Conservation (phyloP, 495 filamentous ascomycete genomes). For the Collariella sp. region DNA sequence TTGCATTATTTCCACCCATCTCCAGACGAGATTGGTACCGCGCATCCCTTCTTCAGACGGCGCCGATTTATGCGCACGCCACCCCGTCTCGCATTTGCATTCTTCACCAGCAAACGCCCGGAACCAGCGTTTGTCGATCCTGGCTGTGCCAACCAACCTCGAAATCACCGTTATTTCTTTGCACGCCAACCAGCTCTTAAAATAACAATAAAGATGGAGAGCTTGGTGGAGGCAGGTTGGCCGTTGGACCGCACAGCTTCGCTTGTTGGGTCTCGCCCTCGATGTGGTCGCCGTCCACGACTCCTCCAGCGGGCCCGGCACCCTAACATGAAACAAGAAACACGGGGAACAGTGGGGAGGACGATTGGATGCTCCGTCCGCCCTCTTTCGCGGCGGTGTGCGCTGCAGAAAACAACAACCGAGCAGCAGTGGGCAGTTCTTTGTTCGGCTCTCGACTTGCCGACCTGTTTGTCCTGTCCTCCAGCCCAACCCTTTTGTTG, state of each 20-base stretch:
- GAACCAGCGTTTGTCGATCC: too few relatives aligned
- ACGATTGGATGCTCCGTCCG: neutral
- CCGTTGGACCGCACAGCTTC: neutral
- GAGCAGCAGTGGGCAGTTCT: too few relatives aligned
- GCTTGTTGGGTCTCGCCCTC: neutral
- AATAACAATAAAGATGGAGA: too few relatives aligned
- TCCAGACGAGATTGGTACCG: neutral
- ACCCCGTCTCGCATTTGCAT: neutral
- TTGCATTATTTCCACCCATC: neutral
- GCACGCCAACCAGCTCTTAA: too few relatives aligned
- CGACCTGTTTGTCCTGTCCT: too few relatives aligned
- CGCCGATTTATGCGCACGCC: neutral
- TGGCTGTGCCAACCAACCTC: too few relatives aligned
- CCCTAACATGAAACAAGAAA: constrained; percentile 17
- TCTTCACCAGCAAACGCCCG: too few relatives aligned
- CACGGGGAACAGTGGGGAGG: neutral
- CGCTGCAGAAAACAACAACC: too few relatives aligned
- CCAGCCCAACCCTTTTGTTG: too few relatives aligned
- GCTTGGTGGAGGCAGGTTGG: neutral
- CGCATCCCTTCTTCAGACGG: neutral
- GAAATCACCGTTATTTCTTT: neutral
- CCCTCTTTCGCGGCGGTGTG: neutral
- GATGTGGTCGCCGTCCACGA: neutral
- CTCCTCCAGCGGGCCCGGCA: neutral
- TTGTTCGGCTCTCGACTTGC: too few relatives aligned